These are phyloP conservation scores for Alternaria sp. DNA, from an alignment of 2,329 filamentous ascomycete genomes.

Conservation along the genomic window DNA sequence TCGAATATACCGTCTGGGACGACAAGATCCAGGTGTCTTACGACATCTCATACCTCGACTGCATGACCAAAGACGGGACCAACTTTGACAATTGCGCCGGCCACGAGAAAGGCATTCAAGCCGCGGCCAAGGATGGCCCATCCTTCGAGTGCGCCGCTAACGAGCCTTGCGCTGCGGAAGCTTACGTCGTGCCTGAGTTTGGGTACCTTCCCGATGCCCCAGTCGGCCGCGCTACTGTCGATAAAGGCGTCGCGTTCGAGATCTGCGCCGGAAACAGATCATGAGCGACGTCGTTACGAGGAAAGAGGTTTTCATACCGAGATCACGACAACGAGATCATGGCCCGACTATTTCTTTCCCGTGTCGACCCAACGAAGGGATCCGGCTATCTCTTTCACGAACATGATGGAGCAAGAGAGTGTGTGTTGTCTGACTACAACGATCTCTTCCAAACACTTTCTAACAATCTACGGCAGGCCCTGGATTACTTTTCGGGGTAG, in stretches of 20 bases:
- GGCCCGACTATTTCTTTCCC: neutral
- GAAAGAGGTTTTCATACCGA: neutral
- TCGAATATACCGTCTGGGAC: slow-evolving; percentile 21
- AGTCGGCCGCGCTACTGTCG: slow-evolving; percentile 13
- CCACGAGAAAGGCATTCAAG: slow-evolving; percentile 22
- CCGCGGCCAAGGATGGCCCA: slow-evolving; percentile 5
- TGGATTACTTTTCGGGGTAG: neutral
- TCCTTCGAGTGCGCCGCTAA: slow-evolving; percentile 10
- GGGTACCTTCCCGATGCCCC: slow-evolving; percentile 14
- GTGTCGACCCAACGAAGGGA: neutral
- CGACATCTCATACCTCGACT: slow-evolving; percentile 24
- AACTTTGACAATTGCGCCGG: slow-evolving; percentile 16
- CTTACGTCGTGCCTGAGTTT: slow-evolving; percentile 19
- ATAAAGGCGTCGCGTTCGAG: slow-evolving; percentile 20
- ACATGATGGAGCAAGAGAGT: neutral
- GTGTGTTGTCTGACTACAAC: neutral
- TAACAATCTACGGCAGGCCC: neutral
- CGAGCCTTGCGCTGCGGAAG: slow-evolving; percentile 11
- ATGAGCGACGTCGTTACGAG: neutral
- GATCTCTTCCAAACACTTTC: neutral
- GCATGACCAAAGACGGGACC: slow-evolving; percentile 13
- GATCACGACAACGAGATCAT: neutral
- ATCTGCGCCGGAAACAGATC: slow-evolving; percentile 16
- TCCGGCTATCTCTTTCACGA: neutral
- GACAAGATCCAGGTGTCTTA: slow-evolving; percentile 14